Conservation (phyloP, 163 green algal genomes). For the Trebouxiophyceae sp. region DNA sequence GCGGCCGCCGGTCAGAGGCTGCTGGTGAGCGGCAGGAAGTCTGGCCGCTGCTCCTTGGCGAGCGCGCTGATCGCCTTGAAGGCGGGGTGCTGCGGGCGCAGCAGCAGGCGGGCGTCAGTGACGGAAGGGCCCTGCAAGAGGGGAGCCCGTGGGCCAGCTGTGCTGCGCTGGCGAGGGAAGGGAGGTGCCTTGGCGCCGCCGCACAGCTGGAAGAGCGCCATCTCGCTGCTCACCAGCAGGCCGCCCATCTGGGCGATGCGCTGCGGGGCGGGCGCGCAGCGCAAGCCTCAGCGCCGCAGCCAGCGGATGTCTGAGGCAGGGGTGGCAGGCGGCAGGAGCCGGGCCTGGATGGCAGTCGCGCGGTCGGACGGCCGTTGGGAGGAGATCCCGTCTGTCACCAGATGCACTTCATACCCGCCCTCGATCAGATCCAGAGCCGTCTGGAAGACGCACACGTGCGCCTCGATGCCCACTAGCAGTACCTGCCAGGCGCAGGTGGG, state of each 20-base stretch:
- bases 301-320: too few species aligned
- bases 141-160: too few species aligned
- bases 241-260: conserved; percentile 49
- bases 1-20: too few species aligned
- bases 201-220: conserved; percentile 69
- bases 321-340: too few species aligned
- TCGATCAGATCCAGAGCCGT: conserved; percentile 72
- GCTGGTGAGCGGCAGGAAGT: conserved; percentile 33
- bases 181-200: conserved; percentile 40
- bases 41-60: conserved; percentile 51
- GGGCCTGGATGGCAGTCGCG: conserved; percentile 11
- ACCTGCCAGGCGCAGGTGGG: too few species aligned
- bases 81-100: conserved; percentile 37
- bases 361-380: conserved; percentile 49
- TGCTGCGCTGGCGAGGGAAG: too few species aligned
- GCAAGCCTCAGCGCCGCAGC: too few species aligned
- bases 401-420: conserved; percentile 59
- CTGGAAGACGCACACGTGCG: conserved; percentile 90
- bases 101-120: too few species aligned
- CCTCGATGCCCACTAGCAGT: conserved; percentile 34
- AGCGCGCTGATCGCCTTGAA: conserved; percentile 71
- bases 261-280: too few species aligned
- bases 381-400: conserved; percentile 72
- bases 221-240: conserved; percentile 48
- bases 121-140: too few species aligned